Base-by-base conservation (phyloP, 768 basidiomycete genomes). In the Pulveroboletus ravenelii region DNA sequence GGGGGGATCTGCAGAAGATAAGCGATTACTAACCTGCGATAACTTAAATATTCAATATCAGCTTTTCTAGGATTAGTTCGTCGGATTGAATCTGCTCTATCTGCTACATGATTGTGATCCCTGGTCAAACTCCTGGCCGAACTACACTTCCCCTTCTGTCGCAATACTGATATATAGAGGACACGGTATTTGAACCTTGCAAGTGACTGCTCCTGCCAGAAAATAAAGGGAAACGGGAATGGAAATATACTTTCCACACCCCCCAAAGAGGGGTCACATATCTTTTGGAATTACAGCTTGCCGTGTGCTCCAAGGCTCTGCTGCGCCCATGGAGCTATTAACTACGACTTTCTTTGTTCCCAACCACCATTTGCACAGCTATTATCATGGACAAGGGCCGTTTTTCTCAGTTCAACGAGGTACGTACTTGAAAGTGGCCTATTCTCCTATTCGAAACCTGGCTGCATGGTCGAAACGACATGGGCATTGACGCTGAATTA, bases 321-420 rank as follows among this genome's bases (percentile, higher is more conserved):
- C 25, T 27, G 25, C 31, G 10, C 36, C 8, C 40, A 25, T 15
- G 6, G 4, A 31, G 32, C 10, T 3, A 25, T 10, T 10, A 29
- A 41, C 18, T 15, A 10, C 38, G n/a, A 34, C 1, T 23, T 29
- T 14, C 39, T 50, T 18, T 37, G 0, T 20, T 13, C 41, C 30
- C 9, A 42, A 57, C 52, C 47, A 58, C 53, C 48, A 65, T 23
- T 51, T 9, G 6, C 31, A 41, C 30, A 41, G 5, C 15, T 9
- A 40, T 15, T 3, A 3, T 32, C 7, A 50, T 36, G 32, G 31
- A 5, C 17, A 54, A 47, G 25, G 15, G 35, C 25, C 54, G 52
- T 32, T 69, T 63, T 32, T 56, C 64, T 38, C 61, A 66, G 35
- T 56, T 23, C 37, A 41, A 59, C 34, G 65, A 66, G 55, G 68